Evolutionary conservation across 441 rosid genomes (phyloP).

Genomic region (Cnidoscolus chayamansa): DNA sequence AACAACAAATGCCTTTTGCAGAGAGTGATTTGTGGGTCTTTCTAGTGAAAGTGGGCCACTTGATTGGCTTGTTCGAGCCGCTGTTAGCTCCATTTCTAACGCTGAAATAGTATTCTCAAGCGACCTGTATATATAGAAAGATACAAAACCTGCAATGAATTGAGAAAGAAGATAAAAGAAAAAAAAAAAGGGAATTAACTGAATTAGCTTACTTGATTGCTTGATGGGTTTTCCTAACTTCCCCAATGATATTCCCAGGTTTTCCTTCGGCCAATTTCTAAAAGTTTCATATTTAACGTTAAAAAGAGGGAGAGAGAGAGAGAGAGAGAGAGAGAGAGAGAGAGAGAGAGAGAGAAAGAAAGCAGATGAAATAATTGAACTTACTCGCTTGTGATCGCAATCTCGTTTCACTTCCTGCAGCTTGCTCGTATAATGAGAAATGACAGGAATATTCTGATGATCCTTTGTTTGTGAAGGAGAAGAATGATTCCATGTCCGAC

Average conservation of each 20-base stretch:
- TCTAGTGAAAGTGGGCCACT: constrained; percentile 21
- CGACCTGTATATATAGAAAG: constrained; percentile 34
- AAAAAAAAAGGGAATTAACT: background rate
- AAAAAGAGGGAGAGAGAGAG: background rate
- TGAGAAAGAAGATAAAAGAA: background rate
- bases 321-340: too few species aligned
- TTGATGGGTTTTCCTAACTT: constrained; percentile 65
- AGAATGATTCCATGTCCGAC: constrained; percentile 41
- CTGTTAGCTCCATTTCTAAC: constrained; percentile 62
- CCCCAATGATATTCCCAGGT: constrained; percentile 53
- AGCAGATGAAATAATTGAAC: background rate
- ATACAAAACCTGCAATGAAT: too few species aligned
- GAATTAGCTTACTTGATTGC: constrained; percentile 54
- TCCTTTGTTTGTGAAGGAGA: constrained; percentile 26
- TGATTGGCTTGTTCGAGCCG: constrained; percentile 32
- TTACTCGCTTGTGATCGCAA: constrained; percentile 70
- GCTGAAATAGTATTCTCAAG: constrained; percentile 66
- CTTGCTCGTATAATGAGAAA: constrained; percentile 30
- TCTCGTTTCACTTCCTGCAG: constrained; percentile 30
- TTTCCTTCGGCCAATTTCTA: constrained; percentile 61
- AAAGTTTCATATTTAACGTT: background rate
- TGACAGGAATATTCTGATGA: constrained; percentile 24
- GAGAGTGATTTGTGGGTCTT: constrained; percentile 34
- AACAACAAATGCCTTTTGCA: constrained; percentile 66
- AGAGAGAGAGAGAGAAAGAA: background rate